phyloP scores from a whole-genome alignment of 2,329 filamentous ascomycete genomes.

The Aspergillus tubingensis region DNA sequence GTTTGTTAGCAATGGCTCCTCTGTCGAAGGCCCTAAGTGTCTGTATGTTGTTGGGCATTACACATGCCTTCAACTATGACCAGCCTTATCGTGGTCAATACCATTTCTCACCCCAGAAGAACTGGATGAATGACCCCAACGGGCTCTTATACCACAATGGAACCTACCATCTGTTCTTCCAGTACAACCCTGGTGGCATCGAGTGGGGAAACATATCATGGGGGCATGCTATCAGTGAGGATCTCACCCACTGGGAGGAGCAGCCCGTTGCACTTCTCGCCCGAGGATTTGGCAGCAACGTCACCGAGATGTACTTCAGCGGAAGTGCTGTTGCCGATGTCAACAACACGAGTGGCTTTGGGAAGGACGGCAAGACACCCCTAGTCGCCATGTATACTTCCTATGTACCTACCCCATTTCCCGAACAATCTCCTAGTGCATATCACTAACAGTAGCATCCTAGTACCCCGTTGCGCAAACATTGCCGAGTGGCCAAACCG shows the following conservation, averaged over 20 bases:
- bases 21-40: background rate
- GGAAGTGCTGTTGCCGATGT: conserved; percentile 61
- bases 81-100: conserved; percentile 12
- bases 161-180: conserved; percentile 56
- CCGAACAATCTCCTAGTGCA: background rate
- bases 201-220: conserved; percentile 48
- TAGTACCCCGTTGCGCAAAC: conserved; percentile 26
- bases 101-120: conserved; percentile 11
- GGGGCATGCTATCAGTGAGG: conserved; percentile 56
- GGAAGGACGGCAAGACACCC: conserved; percentile 60
- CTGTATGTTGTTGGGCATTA: background rate
- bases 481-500: conserved; percentile 25
- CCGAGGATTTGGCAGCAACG: conserved; percentile 46
- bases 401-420: conserved; percentile 25
- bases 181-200: conserved; percentile 48
- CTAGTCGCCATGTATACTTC: conserved; percentile 64
- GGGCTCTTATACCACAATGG: conserved; percentile 13
- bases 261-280: conserved; percentile 36
- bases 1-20: background rate
- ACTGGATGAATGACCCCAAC: conserved; percentile 22
- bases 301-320: conserved; percentile 52
- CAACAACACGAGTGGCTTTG: conserved; percentile 68
- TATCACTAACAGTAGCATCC: background rate
- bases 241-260: conserved; percentile 34
- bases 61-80: background rate